Evolutionary conservation across 768 basidiomycete species (phyloP), one percentile per base, ranked within the genome.

Genomic region (Kwoniella dejecticola): DNA sequence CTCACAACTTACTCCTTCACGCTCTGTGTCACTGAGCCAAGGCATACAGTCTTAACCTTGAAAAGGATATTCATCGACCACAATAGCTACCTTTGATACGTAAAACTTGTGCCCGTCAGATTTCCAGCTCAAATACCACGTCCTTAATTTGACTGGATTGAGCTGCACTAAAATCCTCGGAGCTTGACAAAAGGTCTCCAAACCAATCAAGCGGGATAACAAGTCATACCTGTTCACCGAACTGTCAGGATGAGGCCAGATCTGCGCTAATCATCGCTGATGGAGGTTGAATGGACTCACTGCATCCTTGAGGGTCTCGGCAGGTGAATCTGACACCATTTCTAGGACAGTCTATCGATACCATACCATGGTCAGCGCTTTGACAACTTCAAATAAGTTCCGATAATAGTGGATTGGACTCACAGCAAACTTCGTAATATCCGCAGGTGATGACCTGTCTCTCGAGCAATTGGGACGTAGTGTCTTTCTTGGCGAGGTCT

Each of bases 351-450:
- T 54, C 60, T 61, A 23, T 3, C 5, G 24, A 0, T 2, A 24
- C 0, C 17, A 33, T 36, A 27, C 30, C 19, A 7, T 4, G 24
- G 33, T 27, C 31, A 4, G 23, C 44, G 4, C 4, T 17, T 30
- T 33, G 42, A 19, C 19, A n/a, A n/a, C n/a, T n/a, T n/a, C n/a
- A n/a, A n/a, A n/a, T n/a, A n/a, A n/a, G n/a, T n/a, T n/a, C n/a
- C n/a, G n/a, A n/a, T n/a, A 1, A 38, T n/a, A 19, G 31, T 47
- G 38, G 10, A 29, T 10, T 30, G 1, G 1, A 61, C 52, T 52
- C 24, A 61, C 60, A 53, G 60, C 60, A 61, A 19, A 50, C 44
- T 13, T 61, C 24, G 24, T 61, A 29, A 52, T 61, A 61, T 13
- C 23, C 52, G 33, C 60, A 61, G 12, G 36, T 41, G 45, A 61